Base-by-base conservation (phyloP, 768 basidiomycete genomes). In the Tephrocybe sp. region DNA sequence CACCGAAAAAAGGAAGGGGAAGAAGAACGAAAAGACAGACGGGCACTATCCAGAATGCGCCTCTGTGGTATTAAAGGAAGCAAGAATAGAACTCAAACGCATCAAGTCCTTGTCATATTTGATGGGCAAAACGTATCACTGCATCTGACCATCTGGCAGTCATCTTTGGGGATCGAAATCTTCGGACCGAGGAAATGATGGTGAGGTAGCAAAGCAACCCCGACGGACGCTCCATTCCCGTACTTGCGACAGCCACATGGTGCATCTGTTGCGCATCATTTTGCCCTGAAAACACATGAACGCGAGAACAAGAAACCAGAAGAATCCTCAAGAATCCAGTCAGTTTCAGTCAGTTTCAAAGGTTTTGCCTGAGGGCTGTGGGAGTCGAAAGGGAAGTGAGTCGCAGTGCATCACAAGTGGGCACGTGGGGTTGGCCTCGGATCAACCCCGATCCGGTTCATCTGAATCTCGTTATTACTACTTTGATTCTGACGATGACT, bases 81-180 rank as follows among this genome's bases (percentile, higher is more conserved):
- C 12, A 42, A 9, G 15, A 13, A 38, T 36, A 13, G 15, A 10
- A 21, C 24, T 33, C 31, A 22, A 19, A 33, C 30, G 11, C 27
- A 16, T 19, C 24, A 44, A 50, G 33, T 24, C 43, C 18, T 34
- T 44, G 42, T 33, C 27, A 21, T 42, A 25, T 34, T 34, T 51
- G 50, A 51, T 51, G 50, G 42, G 18, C 21, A n/a, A 6, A 19
- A 25, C 16, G 33, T 34, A 31, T 48, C 39, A 34, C 48, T 37
- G 31, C 42, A 40, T 45, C 42, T 39, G 27, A 19, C 21, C 40
- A 34, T 41, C 27, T 22, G 36, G 36, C 24, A 34, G 33, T n/a
- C 15, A 34, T 34, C 33, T 34, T 12, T 4, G 5, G 4, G 25
- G 21, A 2, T 42, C n/a, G 23, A 25, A 42, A 42, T 33, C 30